Evolutionary conservation across 2,329 filamentous ascomycete genomes (phyloP).

Genomic region (Monosporascus sp.): DNA sequence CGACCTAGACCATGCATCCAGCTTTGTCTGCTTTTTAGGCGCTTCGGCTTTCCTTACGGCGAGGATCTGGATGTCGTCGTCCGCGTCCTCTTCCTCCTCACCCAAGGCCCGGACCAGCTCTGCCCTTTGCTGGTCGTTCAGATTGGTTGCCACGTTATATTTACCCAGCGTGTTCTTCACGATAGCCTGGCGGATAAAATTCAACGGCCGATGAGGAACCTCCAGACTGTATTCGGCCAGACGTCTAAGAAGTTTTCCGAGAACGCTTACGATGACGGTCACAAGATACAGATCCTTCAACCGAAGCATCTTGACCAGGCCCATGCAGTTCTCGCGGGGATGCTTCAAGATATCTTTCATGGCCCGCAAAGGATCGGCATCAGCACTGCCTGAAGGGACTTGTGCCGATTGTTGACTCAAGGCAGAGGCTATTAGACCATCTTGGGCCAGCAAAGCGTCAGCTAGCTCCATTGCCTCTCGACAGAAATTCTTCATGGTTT

Average conservation of each 20-base stretch:
- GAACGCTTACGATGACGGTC: conserved; percentile 71
- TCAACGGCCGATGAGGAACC: conserved; percentile 54
- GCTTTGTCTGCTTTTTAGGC: conserved; percentile 50
- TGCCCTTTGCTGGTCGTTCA: conserved; percentile 77
- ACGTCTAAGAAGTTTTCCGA: conserved; percentile 77
- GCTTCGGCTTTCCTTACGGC: conserved; percentile 31
- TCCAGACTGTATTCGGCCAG: conserved; percentile 73
- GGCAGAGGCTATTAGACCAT: conserved; percentile 74
- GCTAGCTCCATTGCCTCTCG: conserved; percentile 94
- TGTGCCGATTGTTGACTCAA: conserved; percentile 34
- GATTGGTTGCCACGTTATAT: conserved; percentile 66
- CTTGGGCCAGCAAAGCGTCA: conserved; percentile 77
- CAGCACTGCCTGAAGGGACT: conserved; percentile 21
- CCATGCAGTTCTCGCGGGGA: conserved; percentile 57
- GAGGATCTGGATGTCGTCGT: conserved; percentile 43
- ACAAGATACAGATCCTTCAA: conserved; percentile 84
- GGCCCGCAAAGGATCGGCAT: conserved; percentile 27
- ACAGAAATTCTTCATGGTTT: conserved; percentile 84
- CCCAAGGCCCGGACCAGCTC: conserved; percentile 64
- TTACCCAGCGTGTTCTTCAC: conserved; percentile 52
- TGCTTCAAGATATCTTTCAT: conserved; percentile 53
- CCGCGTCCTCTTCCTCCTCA: conserved; percentile 47
- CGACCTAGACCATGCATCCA: conserved; percentile 59
- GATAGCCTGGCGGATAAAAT: conserved; percentile 62
- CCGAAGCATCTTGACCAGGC: conserved; percentile 82